Conservation (phyloP, 257 asterid genomes). For the Solanum pennellii region DNA sequence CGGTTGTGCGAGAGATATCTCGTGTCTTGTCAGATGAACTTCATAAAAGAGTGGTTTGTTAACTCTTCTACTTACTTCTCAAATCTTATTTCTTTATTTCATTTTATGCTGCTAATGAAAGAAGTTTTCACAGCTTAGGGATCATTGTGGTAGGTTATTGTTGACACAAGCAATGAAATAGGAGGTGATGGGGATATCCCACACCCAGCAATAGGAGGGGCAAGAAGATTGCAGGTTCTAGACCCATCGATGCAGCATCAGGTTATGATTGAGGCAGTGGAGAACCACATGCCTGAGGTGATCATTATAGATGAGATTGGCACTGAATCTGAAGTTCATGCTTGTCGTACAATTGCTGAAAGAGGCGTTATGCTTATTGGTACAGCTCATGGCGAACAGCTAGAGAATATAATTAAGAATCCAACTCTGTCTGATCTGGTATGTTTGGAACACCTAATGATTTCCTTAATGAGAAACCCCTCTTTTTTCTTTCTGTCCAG, state of each 20-base stretch:
- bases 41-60: slow-evolving; percentile 75
- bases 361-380: slow-evolving; percentile 90
- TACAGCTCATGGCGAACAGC: slow-evolving; percentile 68
- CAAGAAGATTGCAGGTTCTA: slow-evolving; percentile 72
- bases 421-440: slow-evolving; percentile 60
- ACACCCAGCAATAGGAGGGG: slow-evolving; percentile 67
- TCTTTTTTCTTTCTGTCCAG: not conserved
- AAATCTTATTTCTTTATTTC: not conserved
- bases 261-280: slow-evolving; percentile 81
- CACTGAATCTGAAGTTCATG: slow-evolving; percentile 64
- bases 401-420: slow-evolving; percentile 57
- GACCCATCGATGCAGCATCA: slow-evolving; percentile 60
- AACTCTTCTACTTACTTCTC: not conserved
- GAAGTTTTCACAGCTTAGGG: not conserved
- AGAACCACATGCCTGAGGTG: slow-evolving; percentile 90
- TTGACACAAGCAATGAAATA: slow-evolving; percentile 78
- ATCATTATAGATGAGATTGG: slow-evolving; percentile 75
- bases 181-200: slow-evolving; percentile 84
- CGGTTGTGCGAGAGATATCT: slow-evolving; percentile 65
- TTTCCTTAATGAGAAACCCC: not conserved
- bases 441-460: slow-evolving; percentile 9
- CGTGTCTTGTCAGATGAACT: slow-evolving; percentile 58
- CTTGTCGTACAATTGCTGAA: slow-evolving; percentile 72
- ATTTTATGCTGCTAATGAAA: not conserved
- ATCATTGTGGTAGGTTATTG: slow-evolving; percentile 36